These are phyloP conservation scores for Solanum chacoense DNA, from an alignment of 305 asterid genomes.

Conservation along the genomic window DNA sequence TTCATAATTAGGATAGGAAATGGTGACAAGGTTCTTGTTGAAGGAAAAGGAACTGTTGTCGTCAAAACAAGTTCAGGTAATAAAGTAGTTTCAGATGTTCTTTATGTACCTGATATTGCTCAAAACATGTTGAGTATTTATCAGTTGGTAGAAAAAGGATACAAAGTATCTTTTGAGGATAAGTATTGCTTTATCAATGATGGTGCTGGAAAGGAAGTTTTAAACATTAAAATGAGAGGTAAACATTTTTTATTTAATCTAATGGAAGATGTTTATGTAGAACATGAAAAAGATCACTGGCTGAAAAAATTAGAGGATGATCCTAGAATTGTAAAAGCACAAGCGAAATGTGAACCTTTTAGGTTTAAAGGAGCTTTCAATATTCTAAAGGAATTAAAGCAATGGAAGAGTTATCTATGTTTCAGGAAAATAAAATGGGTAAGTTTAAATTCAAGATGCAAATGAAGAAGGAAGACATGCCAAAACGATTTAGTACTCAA, in stretches of 20 bases:
- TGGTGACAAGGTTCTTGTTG: neutral
- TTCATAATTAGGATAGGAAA: no score
- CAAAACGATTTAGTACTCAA: no score
- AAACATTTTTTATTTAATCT: neutral
- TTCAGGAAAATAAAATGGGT: no score
- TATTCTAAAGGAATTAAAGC: neutral
- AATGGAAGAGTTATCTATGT: neutral
- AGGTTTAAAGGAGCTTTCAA: neutral
- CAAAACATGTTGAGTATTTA: neutral
- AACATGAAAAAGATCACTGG: neutral
- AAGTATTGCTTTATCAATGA: neutral
- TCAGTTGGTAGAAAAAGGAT: neutral
- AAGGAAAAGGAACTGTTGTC: neutral
- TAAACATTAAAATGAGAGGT: neutral
- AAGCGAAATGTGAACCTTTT: neutral
- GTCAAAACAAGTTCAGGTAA: no score
- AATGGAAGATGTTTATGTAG: neutral
- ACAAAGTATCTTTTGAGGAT: neutral
- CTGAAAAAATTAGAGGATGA: neutral
- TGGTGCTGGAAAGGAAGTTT: neutral
- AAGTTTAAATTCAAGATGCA: neutral
- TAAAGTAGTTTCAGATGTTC: neutral
- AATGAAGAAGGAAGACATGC: no score
- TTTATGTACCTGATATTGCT: neutral
- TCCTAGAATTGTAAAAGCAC: neutral